phyloP scores from a whole-genome alignment of 257 asterid species.

The Fraxinus americana region DNA sequence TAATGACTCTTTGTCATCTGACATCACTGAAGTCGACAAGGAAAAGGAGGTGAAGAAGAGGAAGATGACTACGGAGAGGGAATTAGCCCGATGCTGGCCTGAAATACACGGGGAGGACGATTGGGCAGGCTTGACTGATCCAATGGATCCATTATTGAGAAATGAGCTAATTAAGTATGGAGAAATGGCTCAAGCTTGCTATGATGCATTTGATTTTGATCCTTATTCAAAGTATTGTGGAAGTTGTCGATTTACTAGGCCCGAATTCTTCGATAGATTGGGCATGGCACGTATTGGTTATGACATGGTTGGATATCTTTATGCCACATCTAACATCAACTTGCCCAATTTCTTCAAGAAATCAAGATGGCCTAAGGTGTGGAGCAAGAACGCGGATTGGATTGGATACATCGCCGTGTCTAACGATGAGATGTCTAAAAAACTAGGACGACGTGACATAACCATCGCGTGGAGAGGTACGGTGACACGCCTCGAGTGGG shows the following conservation, averaged over 20 bases:
- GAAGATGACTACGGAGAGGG: background rate
- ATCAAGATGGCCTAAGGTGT: constrained; percentile 44
- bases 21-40: background rate
- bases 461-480: constrained; percentile 57
- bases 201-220: constrained; percentile 54
- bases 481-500: constrained; percentile 51
- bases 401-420: constrained; percentile 54
- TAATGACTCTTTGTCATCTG: constrained; percentile 19
- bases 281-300: constrained; percentile 40
- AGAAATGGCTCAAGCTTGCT: constrained; percentile 53
- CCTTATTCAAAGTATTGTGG: constrained; percentile 52
- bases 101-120: constrained; percentile 41
- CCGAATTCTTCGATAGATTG: constrained; percentile 31
- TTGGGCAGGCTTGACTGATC: constrained; percentile 54
- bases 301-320: constrained; percentile 39
- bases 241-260: constrained; percentile 31
- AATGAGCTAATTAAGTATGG: constrained; percentile 50
- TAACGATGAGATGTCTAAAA: constrained; percentile 37
- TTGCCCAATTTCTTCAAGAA: constrained; percentile 48
- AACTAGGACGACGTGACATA: constrained; percentile 48
- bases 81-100: constrained; percentile 35
- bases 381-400: constrained; percentile 56
- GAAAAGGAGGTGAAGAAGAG: background rate
- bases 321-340: constrained; percentile 47
- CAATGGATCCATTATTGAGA: constrained; percentile 45